phyloP scores from a whole-genome alignment of 1,139 yeast species.

The Torulaspora pretoriensis region DNA sequence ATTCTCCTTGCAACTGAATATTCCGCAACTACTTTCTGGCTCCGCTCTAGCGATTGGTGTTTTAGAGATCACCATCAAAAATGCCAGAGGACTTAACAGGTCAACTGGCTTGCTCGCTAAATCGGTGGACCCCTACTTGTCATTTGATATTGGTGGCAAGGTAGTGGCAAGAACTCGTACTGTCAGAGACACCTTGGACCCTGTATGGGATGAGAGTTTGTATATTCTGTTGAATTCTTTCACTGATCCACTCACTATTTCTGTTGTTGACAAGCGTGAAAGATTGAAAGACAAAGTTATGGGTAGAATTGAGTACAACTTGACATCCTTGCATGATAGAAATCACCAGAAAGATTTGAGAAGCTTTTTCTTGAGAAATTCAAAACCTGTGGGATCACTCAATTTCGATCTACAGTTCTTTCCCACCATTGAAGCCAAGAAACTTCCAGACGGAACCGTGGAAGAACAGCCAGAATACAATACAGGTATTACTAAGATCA shows the following conservation, averaged over 20 bases:
- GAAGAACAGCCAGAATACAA: conserved; percentile 89
- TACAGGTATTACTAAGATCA: conserved; percentile 76
- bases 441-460: conserved; percentile 77
- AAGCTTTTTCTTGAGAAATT: conserved; percentile 67
- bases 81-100: conserved; percentile 66
- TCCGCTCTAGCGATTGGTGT: conserved; percentile 86
- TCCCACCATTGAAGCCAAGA: conserved; percentile 74
- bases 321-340: conserved; percentile 59
- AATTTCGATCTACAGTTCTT: conserved; percentile 66
- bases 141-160: conserved; percentile 58
- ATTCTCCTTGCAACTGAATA: conserved; percentile 83
- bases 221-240: conserved; percentile 68
- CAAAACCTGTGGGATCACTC: conserved; percentile 73
- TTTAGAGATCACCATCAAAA: conserved; percentile 59
- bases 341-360: conserved; percentile 50
- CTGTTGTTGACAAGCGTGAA: conserved; percentile 70
- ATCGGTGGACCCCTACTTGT: conserved; percentile 84
- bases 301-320: conserved; percentile 73
- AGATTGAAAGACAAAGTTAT: conserved; percentile 73
- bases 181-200: conserved; percentile 60
- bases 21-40: conserved; percentile 87
- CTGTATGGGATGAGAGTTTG: conserved; percentile 80
- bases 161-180: conserved; percentile 63
- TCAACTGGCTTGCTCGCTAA: conserved; percentile 62
- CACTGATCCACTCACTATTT: conserved; percentile 72